Evolutionary conservation across 2,329 filamentous ascomycete species (phyloP).

Genomic region (Hirsutella rhossiliensis): DNA sequence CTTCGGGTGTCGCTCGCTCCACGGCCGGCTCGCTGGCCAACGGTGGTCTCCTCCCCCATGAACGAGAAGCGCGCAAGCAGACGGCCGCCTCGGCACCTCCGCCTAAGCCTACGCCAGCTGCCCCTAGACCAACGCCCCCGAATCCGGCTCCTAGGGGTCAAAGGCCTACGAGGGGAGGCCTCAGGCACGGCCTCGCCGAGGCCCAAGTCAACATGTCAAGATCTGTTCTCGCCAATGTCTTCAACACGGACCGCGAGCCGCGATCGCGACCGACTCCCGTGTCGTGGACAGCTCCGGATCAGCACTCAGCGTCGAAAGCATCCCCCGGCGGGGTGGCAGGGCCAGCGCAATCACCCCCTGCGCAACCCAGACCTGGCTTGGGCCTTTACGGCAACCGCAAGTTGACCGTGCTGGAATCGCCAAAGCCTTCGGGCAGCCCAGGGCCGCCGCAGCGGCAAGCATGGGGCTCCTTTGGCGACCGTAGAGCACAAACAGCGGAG

Average conservation of each 20-base stretch:
- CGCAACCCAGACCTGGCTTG: background rate
- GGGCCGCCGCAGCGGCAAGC: background rate
- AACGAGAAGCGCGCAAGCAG: slow-evolving; percentile 20
- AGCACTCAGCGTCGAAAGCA: background rate
- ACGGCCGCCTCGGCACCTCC: slow-evolving; percentile 6
- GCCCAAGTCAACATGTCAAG: slow-evolving; percentile 9
- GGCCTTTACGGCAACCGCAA: background rate
- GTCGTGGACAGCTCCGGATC: slow-evolving; percentile 12
- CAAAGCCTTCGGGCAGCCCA: background rate
- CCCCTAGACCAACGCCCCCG: background rate
- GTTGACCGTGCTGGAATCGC: background rate
- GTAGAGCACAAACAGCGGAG: no score
- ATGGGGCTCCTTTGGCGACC: background rate
- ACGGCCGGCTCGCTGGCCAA: background rate
- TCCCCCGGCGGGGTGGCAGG: background rate
- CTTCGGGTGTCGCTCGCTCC: slow-evolving; percentile 1
- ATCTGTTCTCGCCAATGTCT: slow-evolving; percentile 19
- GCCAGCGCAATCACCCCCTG: background rate
- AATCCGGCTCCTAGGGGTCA: no score
- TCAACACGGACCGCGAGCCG: slow-evolving; percentile 16
- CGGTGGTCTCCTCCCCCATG: slow-evolving; percentile 23
- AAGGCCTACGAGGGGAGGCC: background rate
- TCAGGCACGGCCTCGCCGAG: background rate
- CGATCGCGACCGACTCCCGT: slow-evolving; percentile 12
- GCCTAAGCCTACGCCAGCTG: background rate